Percentiles rank a stretch among this genome's conserved stretches.
phyloP scores from a whole-genome alignment of 441 rosid species.

The Populus hybrid region DNA sequence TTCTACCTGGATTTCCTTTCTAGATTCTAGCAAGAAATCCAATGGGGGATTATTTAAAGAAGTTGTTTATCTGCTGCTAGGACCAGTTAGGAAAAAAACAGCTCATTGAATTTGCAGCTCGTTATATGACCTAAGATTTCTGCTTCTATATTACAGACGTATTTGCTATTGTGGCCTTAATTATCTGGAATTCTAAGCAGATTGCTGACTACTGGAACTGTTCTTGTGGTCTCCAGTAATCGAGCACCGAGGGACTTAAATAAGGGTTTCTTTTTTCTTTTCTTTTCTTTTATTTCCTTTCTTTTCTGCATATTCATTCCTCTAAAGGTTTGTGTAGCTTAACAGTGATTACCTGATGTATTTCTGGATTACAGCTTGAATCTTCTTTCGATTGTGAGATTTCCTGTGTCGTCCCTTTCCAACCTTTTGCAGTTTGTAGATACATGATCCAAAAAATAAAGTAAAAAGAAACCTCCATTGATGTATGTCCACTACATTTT shows the following conservation, averaged over 20 bases:
- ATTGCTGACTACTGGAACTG: constrained; percentile 78
- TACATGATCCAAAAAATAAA: background rate
- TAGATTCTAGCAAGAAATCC: background rate
- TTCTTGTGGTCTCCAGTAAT: constrained; percentile 93
- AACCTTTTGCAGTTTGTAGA: no score
- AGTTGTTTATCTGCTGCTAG: background rate
- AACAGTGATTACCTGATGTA: background rate
- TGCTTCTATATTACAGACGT: constrained; percentile 67
- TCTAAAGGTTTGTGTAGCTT: background rate
- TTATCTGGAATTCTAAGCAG: constrained; percentile 96
- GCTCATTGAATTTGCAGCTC: constrained; percentile 24
- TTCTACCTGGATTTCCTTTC: background rate
- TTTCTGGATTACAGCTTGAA: background rate
- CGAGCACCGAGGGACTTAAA: constrained; percentile 84
- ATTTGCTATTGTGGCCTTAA: constrained; percentile 80
- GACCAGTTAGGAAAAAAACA: background rate
- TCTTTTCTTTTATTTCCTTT: background rate
- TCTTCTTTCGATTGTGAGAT: background rate
- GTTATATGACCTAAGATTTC: constrained; percentile 26
- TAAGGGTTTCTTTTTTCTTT: constrained; percentile 45
- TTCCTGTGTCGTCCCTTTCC: background rate
- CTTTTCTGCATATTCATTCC: background rate
- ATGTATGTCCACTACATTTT: background rate
- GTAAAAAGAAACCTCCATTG: background rate
- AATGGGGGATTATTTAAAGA: background rate